These are phyloP conservation scores for Pichia sp. DNA, from an alignment of 1,139 yeast species.

Conservation along the genomic window DNA sequence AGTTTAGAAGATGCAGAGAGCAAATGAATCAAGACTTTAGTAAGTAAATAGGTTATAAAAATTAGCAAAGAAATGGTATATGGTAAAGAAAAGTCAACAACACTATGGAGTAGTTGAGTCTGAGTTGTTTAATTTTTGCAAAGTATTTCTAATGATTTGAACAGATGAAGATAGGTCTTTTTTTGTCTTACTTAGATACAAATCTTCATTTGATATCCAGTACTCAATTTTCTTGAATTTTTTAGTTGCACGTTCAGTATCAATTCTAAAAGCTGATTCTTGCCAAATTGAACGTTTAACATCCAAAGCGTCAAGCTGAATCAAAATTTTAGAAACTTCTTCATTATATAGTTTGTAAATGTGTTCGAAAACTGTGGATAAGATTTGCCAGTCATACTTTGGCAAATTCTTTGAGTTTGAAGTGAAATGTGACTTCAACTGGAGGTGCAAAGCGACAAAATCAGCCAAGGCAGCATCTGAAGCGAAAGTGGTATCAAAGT, in stretches of 20 bases:
- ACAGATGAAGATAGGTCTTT: constrained; percentile 18
- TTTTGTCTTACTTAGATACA: constrained; percentile 12
- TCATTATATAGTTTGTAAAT: constrained; percentile 17
- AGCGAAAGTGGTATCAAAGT: background rate
- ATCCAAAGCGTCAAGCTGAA: constrained; percentile 19
- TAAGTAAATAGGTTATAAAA: background rate
- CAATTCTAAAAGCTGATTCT: constrained; percentile 21
- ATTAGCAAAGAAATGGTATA: background rate
- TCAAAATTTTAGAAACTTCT: constrained; percentile 18
- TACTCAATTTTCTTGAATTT: constrained; percentile 14
- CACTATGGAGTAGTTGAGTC: background rate
- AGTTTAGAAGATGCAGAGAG: background rate
- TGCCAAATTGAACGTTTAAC: constrained; percentile 21
- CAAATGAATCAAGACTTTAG: background rate
- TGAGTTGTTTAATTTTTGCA: constrained; percentile 11
- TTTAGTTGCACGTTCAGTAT: constrained; percentile 16
- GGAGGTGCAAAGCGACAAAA: constrained; percentile 5
- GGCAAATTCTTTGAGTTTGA: constrained; percentile 12
- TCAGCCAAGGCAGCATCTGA: constrained; percentile 8
- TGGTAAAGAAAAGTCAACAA: background rate
- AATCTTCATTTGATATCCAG: constrained; percentile 18
- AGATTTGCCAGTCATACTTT: constrained; percentile 18
- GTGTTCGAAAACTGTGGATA: constrained; percentile 18
- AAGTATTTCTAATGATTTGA: constrained; percentile 18
- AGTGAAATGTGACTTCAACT: background rate